Base-by-base conservation (phyloP, 805 yeast species). In the Saccharomycopsis schoenii region DNA sequence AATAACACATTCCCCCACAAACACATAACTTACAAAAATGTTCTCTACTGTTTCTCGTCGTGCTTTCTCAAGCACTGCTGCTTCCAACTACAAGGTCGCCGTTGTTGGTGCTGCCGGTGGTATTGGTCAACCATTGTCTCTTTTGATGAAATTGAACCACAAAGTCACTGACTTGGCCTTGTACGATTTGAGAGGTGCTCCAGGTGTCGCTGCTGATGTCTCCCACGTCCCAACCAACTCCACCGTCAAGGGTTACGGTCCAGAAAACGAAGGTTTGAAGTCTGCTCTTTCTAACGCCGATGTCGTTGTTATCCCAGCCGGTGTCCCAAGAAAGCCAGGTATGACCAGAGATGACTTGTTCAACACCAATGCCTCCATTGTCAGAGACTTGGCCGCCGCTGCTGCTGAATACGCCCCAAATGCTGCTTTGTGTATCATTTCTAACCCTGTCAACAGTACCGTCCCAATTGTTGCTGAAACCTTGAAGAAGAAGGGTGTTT, bases 291-390 rank as follows among this genome's bases (percentile, higher is more conserved):
- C 80, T 58, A 91, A 85, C 57, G 83, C 97, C 58, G 96, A 91
- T 69, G 85, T 92, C 63, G 92, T 92, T 59, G 82, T 92, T 62
- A 89, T 92, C 73, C 92, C 93, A 68, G 94, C 94, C 55, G 94
- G 94, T 77, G 90, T 87, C 63, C 93, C 94, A 73, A 83, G 94
- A 79, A 87, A 87, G 75, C 92, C 92, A 65, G 94, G 94, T 69
- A 87, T 87, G 93, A 84, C 93, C 68, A 82, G 94, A 76, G 93
- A 86, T 73, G 94, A 87, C 73, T 79, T 87, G 72, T 87, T 87
- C 81, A 84, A 84, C 77, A 86, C 89, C 76, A 87, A 87, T 71
- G 94, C 93, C 50, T 85, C 88, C 39, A 87, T 87, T 74, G 90
- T 87, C 62, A 81, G 88, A 75, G 87, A 84, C 73, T 80, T 87